Evolutionary conservation across 768 basidiomycete species (phyloP).

Genomic region (Podaxis rugospora): DNA sequence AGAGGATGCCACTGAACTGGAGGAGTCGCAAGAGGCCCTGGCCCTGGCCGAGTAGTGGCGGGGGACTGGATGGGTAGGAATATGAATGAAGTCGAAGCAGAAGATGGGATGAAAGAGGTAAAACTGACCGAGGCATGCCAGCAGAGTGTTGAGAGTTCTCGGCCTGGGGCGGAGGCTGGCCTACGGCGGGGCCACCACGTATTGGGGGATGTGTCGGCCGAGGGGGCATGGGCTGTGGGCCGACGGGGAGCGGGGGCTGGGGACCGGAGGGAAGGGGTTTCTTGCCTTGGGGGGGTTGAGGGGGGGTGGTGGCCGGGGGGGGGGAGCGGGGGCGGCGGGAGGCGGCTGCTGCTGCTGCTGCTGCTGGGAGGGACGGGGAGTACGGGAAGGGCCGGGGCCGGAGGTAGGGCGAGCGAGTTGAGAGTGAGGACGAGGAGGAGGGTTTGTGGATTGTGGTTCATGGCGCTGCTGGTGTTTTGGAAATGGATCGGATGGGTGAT

Average conservation of each 20-base stretch:
- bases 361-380: conserved; percentile 2
- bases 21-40: conserved; percentile 63
- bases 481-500: conserved; percentile 20
- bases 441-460: conserved; percentile 14
- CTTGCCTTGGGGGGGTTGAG: background rate
- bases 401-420: background rate
- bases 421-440: background rate
- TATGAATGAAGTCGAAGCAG: background rate
- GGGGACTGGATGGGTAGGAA: conserved; percentile 9
- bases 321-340: background rate
- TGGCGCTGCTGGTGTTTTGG: conserved; percentile 15
- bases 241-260: background rate
- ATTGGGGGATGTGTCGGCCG: background rate
- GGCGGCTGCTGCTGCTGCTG: conserved; percentile 3
- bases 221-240: background rate
- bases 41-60: conserved; percentile 42
- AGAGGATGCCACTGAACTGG: conserved; percentile 65
- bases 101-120: conserved; percentile 22
- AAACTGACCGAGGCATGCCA: conserved; percentile 39
- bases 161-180: no score
- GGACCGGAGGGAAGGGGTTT: background rate
- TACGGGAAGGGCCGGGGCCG: background rate
- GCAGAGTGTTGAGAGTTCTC: conserved; percentile 33
- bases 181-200: background rate
- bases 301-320: background rate